phyloP scores from a whole-genome alignment of 1,139 yeast species.

The Scheffersomyces segobiensis region DNA sequence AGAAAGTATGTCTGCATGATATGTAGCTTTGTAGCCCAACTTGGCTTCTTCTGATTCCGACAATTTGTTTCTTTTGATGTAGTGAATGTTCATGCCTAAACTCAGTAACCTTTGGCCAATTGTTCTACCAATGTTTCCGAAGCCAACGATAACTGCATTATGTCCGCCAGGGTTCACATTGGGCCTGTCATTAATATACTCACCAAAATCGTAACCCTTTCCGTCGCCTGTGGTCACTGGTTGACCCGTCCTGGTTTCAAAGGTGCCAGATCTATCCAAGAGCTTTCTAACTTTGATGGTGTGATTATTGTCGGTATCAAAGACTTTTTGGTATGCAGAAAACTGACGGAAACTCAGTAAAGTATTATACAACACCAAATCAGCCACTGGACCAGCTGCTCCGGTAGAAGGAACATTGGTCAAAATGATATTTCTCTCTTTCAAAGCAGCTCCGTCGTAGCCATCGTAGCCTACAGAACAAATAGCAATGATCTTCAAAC shows the following conservation, averaged over 20 bases:
- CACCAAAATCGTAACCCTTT: slow-evolving; percentile 44
- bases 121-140: slow-evolving; percentile 73
- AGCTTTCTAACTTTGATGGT: slow-evolving; percentile 43
- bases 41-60: slow-evolving; percentile 31
- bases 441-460: slow-evolving; percentile 47
- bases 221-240: slow-evolving; percentile 30
- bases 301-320: slow-evolving; percentile 30
- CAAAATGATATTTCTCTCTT: slow-evolving; percentile 48
- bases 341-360: slow-evolving; percentile 65
- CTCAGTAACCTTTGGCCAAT: slow-evolving; percentile 57
- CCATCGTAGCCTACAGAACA: slow-evolving; percentile 75
- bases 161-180: slow-evolving; percentile 57
- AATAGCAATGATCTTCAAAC: slow-evolving; percentile 57
- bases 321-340: slow-evolving; percentile 45
- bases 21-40: slow-evolving; percentile 49
- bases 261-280: slow-evolving; percentile 32
- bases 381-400: slow-evolving; percentile 77
- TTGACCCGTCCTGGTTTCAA: slow-evolving; percentile 37
- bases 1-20: slow-evolving; percentile 25
- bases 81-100: slow-evolving; percentile 69
- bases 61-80: slow-evolving; percentile 57
- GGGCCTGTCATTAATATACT: slow-evolving; percentile 34
- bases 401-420: slow-evolving; percentile 67
- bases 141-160: slow-evolving; percentile 68
- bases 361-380: slow-evolving; percentile 61